Conservation (phyloP, 1,284 basidiomycete genomes). For the Entoloma clypeatum region DNA sequence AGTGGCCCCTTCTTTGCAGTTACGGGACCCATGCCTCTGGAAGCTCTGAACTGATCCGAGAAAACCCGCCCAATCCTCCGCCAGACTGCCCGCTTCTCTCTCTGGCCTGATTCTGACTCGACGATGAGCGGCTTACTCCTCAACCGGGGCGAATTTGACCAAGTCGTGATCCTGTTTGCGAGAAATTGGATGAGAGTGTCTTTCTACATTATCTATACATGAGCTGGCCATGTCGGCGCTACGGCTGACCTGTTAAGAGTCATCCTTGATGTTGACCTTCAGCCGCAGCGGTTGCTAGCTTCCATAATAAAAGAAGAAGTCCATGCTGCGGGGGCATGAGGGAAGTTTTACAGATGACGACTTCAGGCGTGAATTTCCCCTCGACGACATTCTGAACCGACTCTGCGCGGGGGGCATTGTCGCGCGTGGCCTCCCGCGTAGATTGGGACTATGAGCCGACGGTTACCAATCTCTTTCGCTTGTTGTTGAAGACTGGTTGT, state of each 20-base stretch:
- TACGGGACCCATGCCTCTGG: not conserved
- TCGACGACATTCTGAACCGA: not conserved
- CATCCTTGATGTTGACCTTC: not conserved
- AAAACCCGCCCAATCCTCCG: not conserved
- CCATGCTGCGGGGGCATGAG: not conserved
- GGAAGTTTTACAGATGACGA: not conserved
- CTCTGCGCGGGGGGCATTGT: conserved; percentile 5
- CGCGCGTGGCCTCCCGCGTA: conserved; percentile 3
- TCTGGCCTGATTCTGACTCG: conserved; percentile 6
- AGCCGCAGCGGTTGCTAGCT: not conserved
- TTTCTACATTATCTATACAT: not conserved
- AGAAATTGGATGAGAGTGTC: not conserved
- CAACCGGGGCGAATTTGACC: conserved; percentile 3
- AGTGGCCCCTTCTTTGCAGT: conserved; percentile 7
- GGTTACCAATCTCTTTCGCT: not conserved
- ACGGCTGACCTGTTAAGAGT: conserved; percentile 1
- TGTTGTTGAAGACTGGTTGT: conserved; percentile 1
- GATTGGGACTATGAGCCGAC: not conserved
- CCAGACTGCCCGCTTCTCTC: conserved; percentile 4
- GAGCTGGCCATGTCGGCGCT: conserved; percentile 7
- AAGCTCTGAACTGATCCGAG: not conserved
- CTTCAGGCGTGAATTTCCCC: conserved; percentile 1
- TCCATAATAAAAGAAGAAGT: not conserved
- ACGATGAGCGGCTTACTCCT: conserved; percentile 2
- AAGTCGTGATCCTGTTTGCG: not conserved